Evolutionary conservation across 805 yeast genomes (phyloP).

Genomic region (Starmerella sirachaensis): DNA sequence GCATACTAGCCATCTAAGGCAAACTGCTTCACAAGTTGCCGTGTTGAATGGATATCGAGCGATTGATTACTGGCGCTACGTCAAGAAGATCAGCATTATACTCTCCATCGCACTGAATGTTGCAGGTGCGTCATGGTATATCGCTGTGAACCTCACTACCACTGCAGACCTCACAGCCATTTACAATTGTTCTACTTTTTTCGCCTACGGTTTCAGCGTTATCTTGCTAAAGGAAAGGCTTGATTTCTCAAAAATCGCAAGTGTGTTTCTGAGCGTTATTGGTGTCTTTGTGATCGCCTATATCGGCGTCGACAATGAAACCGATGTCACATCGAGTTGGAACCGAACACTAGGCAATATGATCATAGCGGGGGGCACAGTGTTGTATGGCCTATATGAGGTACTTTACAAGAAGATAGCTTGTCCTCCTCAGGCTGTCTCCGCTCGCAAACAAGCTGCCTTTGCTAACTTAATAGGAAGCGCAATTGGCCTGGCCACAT

Average conservation of each 20-base stretch:
- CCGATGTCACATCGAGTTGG: constrained; percentile 33
- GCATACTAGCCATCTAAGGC: constrained; percentile 14
- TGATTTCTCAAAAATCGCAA: constrained; percentile 46
- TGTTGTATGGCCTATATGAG: constrained; percentile 71
- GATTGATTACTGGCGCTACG: constrained; percentile 27
- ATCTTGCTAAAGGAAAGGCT: constrained; percentile 58
- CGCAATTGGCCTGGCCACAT: constrained; percentile 48
- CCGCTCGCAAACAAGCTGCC: constrained; percentile 58
- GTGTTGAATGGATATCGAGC: constrained; percentile 8
- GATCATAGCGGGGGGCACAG: constrained; percentile 60
- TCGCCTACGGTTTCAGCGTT: constrained; percentile 74
- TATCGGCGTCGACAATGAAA: constrained; percentile 25
- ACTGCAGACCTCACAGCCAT: constrained; percentile 83
- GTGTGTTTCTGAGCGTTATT: constrained; percentile 58
- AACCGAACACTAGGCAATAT: constrained; percentile 56
- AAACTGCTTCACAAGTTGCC: constrained; percentile 18
- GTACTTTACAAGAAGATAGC: constrained; percentile 64
- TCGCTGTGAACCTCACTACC: constrained; percentile 67
- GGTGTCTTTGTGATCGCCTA: constrained; percentile 78
- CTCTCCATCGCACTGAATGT: constrained; percentile 49
- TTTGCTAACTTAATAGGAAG: constrained; percentile 72
- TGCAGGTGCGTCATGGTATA: constrained; percentile 80
- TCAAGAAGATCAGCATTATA: constrained; percentile 34
- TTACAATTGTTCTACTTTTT: constrained; percentile 80
- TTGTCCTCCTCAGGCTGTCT: constrained; percentile 61